Evolutionary conservation across 2,329 filamentous ascomycete species (phyloP).

Genomic region (Eutypa lata): DNA sequence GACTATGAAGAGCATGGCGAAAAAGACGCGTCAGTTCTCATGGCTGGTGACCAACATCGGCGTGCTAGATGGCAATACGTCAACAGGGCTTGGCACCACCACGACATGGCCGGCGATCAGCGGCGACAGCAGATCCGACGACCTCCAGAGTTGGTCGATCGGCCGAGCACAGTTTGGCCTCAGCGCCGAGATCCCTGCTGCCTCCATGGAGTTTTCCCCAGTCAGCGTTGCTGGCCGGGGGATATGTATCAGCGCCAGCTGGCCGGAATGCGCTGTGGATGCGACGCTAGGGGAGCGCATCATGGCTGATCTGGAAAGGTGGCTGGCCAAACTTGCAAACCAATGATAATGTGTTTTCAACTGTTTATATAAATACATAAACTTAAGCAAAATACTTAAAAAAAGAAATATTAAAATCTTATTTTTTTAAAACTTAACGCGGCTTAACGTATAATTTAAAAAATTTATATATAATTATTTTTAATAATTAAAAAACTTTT

Average conservation of each 20-base stretch:
- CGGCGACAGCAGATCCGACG: not conserved
- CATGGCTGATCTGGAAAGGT: slow-evolving; percentile 15
- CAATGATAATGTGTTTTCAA: too few relatives aligned
- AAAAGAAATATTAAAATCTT: too few relatives aligned
- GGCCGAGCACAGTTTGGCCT: slow-evolving; percentile 15
- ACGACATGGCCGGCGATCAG: not conserved
- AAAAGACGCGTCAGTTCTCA: slow-evolving; percentile 26
- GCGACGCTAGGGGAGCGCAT: slow-evolving; percentile 13
- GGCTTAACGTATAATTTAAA: too few relatives aligned
- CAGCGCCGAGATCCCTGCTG: slow-evolving; percentile 16
- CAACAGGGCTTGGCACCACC: too few relatives aligned
- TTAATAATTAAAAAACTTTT: too few relatives aligned
- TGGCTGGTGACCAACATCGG: slow-evolving; percentile 36
- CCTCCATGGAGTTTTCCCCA: slow-evolving; percentile 13
- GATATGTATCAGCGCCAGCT: slow-evolving; percentile 18
- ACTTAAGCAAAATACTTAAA: too few relatives aligned
- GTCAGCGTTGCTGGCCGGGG: slow-evolving; percentile 13
- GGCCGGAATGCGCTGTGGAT: slow-evolving; percentile 21
- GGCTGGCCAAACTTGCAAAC: too few relatives aligned
- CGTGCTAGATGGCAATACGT: slow-evolving; percentile 23
- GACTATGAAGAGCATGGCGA: slow-evolving; percentile 23
- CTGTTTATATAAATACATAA: too few relatives aligned
- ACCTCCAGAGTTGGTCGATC: slow-evolving; percentile 11
- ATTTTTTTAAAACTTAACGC: too few relatives aligned
- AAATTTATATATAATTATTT: too few relatives aligned